Percentiles rank a stretch among this genome's conserved stretches.
phyloP scores from a whole-genome alignment of 768 basidiomycete genomes.

The Cystobasidium onofrii region DNA sequence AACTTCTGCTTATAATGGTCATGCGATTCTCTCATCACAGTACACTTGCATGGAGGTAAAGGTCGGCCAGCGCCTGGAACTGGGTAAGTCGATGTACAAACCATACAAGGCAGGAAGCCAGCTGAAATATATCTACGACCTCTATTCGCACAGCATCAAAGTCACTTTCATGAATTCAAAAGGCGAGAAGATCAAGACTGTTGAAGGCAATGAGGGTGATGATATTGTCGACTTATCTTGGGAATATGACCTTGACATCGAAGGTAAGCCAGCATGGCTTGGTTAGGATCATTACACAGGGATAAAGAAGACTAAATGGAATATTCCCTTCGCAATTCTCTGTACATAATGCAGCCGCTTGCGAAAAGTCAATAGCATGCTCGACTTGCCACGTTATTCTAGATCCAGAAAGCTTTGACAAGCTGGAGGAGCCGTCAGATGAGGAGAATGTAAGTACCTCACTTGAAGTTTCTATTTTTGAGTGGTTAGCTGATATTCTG shows the following conservation, averaged over 20 bases:
- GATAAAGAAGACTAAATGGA: no score
- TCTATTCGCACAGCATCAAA: slow-evolving; percentile 25
- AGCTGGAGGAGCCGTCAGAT: slow-evolving; percentile 83
- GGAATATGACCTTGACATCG: slow-evolving; percentile 89
- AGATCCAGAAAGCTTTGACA: slow-evolving; percentile 68
- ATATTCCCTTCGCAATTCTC: neutral
- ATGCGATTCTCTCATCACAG: no score
- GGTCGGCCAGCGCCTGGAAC: slow-evolving; percentile 28
- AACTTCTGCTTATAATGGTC: no score
- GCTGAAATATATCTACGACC: neutral
- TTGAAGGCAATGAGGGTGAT: slow-evolving; percentile 89
- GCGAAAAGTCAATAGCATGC: slow-evolving; percentile 92
- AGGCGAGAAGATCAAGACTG: slow-evolving; percentile 70
- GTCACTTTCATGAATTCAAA: slow-evolving; percentile 74
- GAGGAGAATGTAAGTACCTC: slow-evolving; percentile 67
- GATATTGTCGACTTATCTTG: slow-evolving; percentile 83
- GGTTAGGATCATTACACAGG: no score
- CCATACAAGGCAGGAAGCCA: neutral
- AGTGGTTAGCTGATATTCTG: no score
- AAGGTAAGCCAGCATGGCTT: slow-evolving; percentile 53
- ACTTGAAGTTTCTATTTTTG: no score
- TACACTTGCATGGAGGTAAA: slow-evolving; percentile 22
- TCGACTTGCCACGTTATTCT: slow-evolving; percentile 95
- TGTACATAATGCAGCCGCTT: slow-evolving; percentile 57
- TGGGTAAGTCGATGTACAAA: slow-evolving; percentile 4